Evolutionary conservation across 2,329 filamentous ascomycete species (phyloP), one percentile per base, ranked within the genome.

Genomic region (Penicillium carneum): DNA sequence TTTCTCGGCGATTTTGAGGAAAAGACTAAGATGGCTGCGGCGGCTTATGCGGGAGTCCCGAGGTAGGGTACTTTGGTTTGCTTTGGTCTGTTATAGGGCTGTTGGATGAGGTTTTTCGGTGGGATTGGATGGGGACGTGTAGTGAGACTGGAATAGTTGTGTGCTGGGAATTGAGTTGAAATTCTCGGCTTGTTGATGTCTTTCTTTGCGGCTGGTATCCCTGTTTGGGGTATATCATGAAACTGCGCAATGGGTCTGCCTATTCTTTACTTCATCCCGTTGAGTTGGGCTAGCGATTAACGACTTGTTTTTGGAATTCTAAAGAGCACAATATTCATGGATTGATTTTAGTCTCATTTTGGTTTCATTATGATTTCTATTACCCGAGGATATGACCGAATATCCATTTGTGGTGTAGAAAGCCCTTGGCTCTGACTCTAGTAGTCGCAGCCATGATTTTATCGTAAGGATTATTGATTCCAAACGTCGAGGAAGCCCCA

Each of bases 1-100:
- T 88, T 88, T 65, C 78, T 85, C 14, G 81, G 83, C 62, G 91
- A 95, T 76, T 72, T 85, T 23, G 66, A 56, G 29, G 43, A 48
- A 54, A 60, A 56, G 36, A 42, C 43, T n/a, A 64, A 70, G 65
- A 61, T 74, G 78, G 77, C 67, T 20, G 70, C 61, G 6, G 63
- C 77, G 14, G 79, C 84, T 51, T 75, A 86, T 55, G 83, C 78
- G 72, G 81, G 83, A 59, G 80, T 12, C 3, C 14, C 87, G 42
- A 88, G 86, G 84, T 72, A 83, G 68, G 74, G 76, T 38, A 23
- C 20, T 23, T 23, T 3, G 42, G 20, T 11, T 52, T 45, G 31
- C 6, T n/a, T 34, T 20, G 34, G 23, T 47, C 48, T 10, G 20
- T 23, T 23, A 26, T 26, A 6, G 23, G 23, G 23, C 23, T 26